phyloP scores from a whole-genome alignment of 148 eudicot species.

The Amaranthus palmeri region DNA sequence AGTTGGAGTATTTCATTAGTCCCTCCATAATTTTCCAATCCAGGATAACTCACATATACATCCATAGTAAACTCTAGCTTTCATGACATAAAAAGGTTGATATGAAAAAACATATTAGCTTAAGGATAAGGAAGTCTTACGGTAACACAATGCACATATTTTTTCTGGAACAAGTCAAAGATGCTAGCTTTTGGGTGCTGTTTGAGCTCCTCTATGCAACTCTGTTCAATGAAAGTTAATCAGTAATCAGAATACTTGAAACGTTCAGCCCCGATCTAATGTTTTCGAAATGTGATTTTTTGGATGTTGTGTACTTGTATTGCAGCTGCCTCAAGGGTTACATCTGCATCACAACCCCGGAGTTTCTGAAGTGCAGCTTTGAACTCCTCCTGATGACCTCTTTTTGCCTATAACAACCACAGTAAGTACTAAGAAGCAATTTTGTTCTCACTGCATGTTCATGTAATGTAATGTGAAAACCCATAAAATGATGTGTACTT shows the following conservation, averaged over 20 bases:
- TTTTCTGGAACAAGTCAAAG: slow-evolving; percentile 65
- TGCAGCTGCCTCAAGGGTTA: slow-evolving; percentile 68
- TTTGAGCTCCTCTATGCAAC: slow-evolving; percentile 54
- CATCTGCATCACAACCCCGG: slow-evolving; percentile 61
- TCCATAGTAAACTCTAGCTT: no score
- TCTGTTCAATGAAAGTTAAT: slow-evolving; percentile 33
- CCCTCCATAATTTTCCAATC: no score
- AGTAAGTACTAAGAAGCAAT: background rate
- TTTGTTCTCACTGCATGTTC: background rate
- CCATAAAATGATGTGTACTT: slow-evolving; percentile 17
- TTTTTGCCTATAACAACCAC: slow-evolving; percentile 50
- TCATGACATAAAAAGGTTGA: no score
- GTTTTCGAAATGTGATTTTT: background rate
- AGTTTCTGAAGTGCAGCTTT: slow-evolving; percentile 56
- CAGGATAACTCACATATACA: no score
- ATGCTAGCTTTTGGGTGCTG: slow-evolving; percentile 63
- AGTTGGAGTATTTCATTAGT: no score
- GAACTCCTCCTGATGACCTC: slow-evolving; percentile 52
- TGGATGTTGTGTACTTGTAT: slow-evolving; percentile 40
- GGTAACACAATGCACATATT: slow-evolving; percentile 54
- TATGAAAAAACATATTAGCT: no score
- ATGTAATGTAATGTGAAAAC: background rate
- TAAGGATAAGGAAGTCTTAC: slow-evolving; percentile 28
- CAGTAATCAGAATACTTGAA: background rate
- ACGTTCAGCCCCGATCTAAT: background rate